A percentile compares a stretch with the other conserved stretches of the same genome.
Evolutionary conservation across 805 yeast species (phyloP).

Genomic region (Hanseniaspora jakobsenii): DNA sequence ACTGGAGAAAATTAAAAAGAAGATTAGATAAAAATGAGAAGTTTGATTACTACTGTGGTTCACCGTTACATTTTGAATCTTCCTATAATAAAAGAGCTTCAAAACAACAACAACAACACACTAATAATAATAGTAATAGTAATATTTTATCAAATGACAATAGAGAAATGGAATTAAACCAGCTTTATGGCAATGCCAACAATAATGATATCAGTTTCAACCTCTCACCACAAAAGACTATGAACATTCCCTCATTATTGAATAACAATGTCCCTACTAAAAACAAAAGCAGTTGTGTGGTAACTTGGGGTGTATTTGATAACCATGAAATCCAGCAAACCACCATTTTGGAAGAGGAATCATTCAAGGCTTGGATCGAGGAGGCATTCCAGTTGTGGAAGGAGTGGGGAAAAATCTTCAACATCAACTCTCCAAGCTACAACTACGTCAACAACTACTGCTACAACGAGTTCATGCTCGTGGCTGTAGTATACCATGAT

Average conservation of each 20-base stretch:
- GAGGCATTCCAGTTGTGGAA: slow-evolving; percentile 86
- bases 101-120: too few relatives aligned
- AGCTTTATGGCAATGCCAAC: too few relatives aligned
- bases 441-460: slow-evolving; percentile 50
- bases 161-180: too few relatives aligned
- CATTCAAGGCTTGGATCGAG: slow-evolving; percentile 91
- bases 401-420: slow-evolving; percentile 82
- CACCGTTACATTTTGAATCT: slow-evolving; percentile 18
- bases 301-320: slow-evolving; percentile 97
- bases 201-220: too few relatives aligned
- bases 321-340: slow-evolving; percentile 81
- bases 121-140: slow-evolving; percentile 70
- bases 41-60: slow-evolving; percentile 14
- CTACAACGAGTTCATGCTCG: slow-evolving; percentile 54
- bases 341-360: slow-evolving; percentile 81
- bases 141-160: too few relatives aligned
- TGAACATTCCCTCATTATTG: too few relatives aligned
- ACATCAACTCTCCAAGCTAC: slow-evolving; percentile 39
- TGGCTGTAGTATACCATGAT: slow-evolving; percentile 82
- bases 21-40: slow-evolving; percentile 33
- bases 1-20: slow-evolving; percentile 54
- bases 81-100: slow-evolving; percentile 18
- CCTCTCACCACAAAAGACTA: too few relatives aligned
- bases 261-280: too few relatives aligned
- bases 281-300: slow-evolving; percentile 66